Evolutionary conservation across 1,284 basidiomycete species (phyloP).

Genomic region (Tremellales sp.): DNA sequence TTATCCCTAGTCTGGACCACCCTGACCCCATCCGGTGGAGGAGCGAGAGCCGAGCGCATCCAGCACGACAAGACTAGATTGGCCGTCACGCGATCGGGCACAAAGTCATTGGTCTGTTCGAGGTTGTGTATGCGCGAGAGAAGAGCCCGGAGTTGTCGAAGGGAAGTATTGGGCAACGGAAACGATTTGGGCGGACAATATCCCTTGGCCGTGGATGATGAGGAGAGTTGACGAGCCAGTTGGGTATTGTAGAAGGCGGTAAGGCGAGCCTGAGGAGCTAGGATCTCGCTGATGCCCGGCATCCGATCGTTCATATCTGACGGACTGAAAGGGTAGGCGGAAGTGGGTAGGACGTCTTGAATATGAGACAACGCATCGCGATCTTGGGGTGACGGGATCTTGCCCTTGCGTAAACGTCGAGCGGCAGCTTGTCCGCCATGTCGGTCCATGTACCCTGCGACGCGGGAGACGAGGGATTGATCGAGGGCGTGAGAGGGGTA

Average conservation of each 20-base stretch:
- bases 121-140: slow-evolving; percentile 25
- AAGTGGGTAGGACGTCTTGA: background rate
- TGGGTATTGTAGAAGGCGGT: slow-evolving; percentile 20
- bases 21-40: background rate
- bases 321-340: background rate
- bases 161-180: slow-evolving; percentile 7
- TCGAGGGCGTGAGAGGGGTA: slow-evolving; percentile 28
- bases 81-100: slow-evolving; percentile 39
- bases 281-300: background rate
- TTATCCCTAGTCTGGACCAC: slow-evolving; percentile 1
- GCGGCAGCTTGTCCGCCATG: slow-evolving; percentile 23
- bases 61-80: slow-evolving; percentile 42
- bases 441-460: slow-evolving; percentile 19
- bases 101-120: slow-evolving; percentile 27
- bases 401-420: slow-evolving; percentile 4
- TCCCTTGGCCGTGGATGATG: slow-evolving; percentile 2
- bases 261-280: slow-evolving; percentile 3
- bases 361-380: background rate
- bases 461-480: slow-evolving; percentile 11
- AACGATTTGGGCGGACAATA: slow-evolving; percentile 1
- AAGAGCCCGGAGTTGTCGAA: slow-evolving; percentile 29
- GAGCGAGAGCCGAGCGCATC: slow-evolving; percentile 17
- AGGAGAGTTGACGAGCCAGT: slow-evolving; percentile 13
- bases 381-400: background rate
- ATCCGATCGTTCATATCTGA: background rate